Evolutionary conservation across 495 filamentous ascomycete species (phyloP), one percentile per base, ranked within the genome.

Genomic region (Trichoderma reesei): DNA sequence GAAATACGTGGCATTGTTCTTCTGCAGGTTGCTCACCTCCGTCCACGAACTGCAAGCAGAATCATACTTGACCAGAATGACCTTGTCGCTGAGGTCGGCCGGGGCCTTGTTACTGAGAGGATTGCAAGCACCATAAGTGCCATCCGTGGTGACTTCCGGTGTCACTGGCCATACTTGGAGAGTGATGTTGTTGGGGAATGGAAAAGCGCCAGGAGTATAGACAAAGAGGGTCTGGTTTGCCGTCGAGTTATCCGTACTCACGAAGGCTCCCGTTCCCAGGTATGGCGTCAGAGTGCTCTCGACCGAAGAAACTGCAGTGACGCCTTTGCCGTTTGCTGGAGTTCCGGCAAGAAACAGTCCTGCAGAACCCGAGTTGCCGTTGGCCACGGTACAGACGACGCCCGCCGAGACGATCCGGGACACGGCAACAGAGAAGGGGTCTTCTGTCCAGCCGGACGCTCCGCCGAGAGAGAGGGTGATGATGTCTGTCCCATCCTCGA

Each of bases 401-500:
- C 83, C 83, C 37, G 76, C 72, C 16, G 79, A 76, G n/a, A 83
- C 82, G 63, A 85, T 83, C 33, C 80, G 75, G 33, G 77, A 77
- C n/a, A 82, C 78, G 3, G 76, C 80, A 13, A 76, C 73, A 14
- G 79, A 75, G 79, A 81, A 84, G 11, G 80, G 75, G 48, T 82
- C 81, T 66, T 85, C 82, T 2, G 73, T 73, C 82, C 82, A 85
- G 9, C 83, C 83, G 0, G 74, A 78, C 18, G 81, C 69, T 0
- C 76, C 78, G 18, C 83, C 83, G 54, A 86, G 79, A 3, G 82
- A 85, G 13, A 80, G 79, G 33, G 83, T 82, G 68, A 86, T 85
- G 66, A 86, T 77, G 68, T 85, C 82, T 34, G 78, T 79, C 13
- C 82, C 82, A 51, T 73, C 82, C 67, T 85, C 79, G 65, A 79